Base-by-base conservation (phyloP, 2,329 filamentous ascomycete species). In the Pezicula radicicola region DNA sequence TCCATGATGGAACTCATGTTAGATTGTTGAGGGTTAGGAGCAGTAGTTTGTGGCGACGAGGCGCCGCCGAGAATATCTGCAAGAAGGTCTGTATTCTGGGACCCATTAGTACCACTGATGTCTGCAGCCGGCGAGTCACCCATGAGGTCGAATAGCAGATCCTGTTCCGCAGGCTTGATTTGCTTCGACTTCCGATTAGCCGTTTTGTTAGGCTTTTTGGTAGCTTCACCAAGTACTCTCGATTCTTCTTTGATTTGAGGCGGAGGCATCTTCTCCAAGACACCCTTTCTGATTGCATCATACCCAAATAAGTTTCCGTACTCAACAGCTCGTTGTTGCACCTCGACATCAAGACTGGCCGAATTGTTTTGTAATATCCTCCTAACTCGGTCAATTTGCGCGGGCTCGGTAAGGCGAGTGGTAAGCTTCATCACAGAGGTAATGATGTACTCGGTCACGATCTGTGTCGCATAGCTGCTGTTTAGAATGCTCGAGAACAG, bases 191-290 rank as follows among this genome's bases (percentile, higher is more conserved):
- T 89, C 61, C 91, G 84, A 67, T 88, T 90, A 53, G 83, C 79
- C 46, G 82, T 76, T 65, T 86, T 84, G 68, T 82, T 86, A 57
- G 80, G 77, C 62, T 87, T 82, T 69, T 85, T 85, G 1, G 83
- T 77, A 1, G 91, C 86, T 63, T 93, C 88, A 41, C 92, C 92
- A 16, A 99, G 77, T 3, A 97, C 92, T 54, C 93, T 81, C 50
- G 94, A 93, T 68, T 96, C 91, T 68, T 99, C 94, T 60, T 93
- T 91, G 65, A 99, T 97, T 69, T 97, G 93, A 8, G 94, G 94
- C 2, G 94, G 84, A 7, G 94, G 94, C 95, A 99, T 99, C 70
- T 94, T 95, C 72, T 99, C 94, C 10, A 99, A 76, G 3, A 99
- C 94, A 52, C 94, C 94, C 54, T 82, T 83, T 50, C 93, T 85